These are phyloP conservation scores for Ceratopteris richardii DNA, from an alignment of 75 land plant species.

Conservation along the genomic window DNA sequence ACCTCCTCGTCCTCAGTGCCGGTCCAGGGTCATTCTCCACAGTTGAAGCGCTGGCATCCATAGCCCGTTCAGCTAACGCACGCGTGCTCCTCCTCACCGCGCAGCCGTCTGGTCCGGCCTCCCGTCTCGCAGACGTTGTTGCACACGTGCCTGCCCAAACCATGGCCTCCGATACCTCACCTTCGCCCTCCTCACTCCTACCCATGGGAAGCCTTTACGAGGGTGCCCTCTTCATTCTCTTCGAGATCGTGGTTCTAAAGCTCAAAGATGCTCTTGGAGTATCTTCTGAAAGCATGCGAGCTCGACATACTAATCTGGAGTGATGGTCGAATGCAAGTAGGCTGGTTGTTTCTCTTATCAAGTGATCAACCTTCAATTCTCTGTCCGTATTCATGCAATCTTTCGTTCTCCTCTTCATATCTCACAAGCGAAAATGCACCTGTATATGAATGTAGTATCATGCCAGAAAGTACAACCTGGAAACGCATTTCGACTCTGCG, in stretches of 20 bases:
- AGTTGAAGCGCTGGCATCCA: constrained; percentile 62
- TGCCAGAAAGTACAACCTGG: too few relatives aligned
- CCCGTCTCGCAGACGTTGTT: constrained; percentile 14
- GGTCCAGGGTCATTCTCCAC: constrained; percentile 89
- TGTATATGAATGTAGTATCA: too few relatives aligned
- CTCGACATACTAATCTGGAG: constrained; percentile 84
- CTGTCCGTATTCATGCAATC: too few relatives aligned
- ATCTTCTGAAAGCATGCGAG: constrained; percentile 34
- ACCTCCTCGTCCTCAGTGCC: constrained; percentile 81
- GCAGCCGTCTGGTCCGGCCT: constrained; percentile 31
- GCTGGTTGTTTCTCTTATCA: too few relatives aligned
- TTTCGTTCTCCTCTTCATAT: too few relatives aligned
- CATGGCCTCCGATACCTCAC: constrained; percentile 30
- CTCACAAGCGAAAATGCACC: too few relatives aligned
- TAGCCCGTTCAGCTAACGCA: constrained; percentile 43
- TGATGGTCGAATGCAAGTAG: too few relatives aligned
- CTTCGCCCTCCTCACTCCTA: constrained; percentile 45
- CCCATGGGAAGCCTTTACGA: constrained; percentile 96
- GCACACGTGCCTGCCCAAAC: constrained; percentile 23
- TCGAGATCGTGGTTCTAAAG: constrained; percentile 67
- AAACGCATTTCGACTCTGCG: too few relatives aligned
- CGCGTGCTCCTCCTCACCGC: constrained; percentile 70
- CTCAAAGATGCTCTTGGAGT: constrained; percentile 40
- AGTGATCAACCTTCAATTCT: too few relatives aligned
- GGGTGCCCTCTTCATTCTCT: constrained; percentile 80